Percentiles rank a stretch among this genome's conserved stretches.
phyloP scores from a whole-genome alignment of 192 early-diverging fungal genomes.

The Entomortierella lignicola region DNA sequence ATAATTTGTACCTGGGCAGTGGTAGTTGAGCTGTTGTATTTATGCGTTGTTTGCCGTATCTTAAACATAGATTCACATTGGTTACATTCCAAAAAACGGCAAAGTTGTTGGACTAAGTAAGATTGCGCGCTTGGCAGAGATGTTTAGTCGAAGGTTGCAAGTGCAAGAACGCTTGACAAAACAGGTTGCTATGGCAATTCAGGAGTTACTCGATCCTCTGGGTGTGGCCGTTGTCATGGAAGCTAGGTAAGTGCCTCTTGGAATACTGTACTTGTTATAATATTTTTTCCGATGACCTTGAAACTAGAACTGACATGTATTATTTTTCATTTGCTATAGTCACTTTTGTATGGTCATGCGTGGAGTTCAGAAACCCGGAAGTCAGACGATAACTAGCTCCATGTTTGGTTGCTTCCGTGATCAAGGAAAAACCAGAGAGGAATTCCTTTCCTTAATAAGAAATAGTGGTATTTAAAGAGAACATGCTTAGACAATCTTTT shows the following conservation, averaged over 20 bases:
- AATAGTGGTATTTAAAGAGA: conserved; percentile 24
- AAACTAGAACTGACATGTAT: not conserved
- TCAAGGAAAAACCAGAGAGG: conserved; percentile 93
- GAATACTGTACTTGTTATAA: not conserved
- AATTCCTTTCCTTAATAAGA: conserved; percentile 89
- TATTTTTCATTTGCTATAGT: conserved; percentile 39
- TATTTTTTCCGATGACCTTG: not conserved
- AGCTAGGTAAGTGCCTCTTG: conserved; percentile 67
- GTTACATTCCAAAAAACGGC: conserved; percentile 92
- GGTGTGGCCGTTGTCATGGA: conserved; percentile 99
- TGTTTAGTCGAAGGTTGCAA: conserved; percentile 96
- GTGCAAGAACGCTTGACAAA: conserved; percentile 99
- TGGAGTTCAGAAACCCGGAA: conserved; percentile 97
- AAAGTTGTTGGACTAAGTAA: conserved; percentile 96
- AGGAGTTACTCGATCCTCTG: conserved; percentile 92
- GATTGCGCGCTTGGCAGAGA: conserved; percentile 97
- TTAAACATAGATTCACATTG: conserved; percentile 87
- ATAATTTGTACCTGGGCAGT: not conserved
- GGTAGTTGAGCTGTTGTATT: no score
- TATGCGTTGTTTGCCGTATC: not conserved
- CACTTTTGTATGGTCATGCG: conserved; percentile 99
- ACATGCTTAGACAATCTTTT: not conserved
- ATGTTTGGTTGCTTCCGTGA: conserved; percentile 96
- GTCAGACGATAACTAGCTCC: conserved; percentile 91
- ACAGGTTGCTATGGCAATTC: conserved; percentile 91